A percentile compares a stretch with the other conserved stretches of the same genome.
Conservation (phyloP, 345 rosid species). For the Linum usitatissimum region DNA sequence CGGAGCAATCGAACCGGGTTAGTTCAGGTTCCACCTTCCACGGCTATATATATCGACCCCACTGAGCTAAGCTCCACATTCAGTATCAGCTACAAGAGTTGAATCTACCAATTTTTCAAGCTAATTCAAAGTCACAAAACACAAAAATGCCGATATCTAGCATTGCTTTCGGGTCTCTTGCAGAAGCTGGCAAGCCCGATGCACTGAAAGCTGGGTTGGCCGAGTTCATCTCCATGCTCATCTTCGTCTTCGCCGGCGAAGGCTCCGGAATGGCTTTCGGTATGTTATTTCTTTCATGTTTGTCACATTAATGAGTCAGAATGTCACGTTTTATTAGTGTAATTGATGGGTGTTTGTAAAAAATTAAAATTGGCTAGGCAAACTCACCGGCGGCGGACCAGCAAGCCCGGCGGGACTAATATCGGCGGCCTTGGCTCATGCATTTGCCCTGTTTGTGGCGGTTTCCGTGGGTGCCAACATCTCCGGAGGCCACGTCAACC, state of each 20-base stretch:
- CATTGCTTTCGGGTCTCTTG: conserved; percentile 37
- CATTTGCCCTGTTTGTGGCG: conserved; percentile 20
- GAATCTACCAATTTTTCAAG: neutral
- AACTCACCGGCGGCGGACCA: conserved; percentile 13
- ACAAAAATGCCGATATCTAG: conserved; percentile 36
- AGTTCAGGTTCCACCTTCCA: neutral
- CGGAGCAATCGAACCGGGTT: conserved; percentile 12
- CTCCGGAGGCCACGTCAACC: conserved; percentile 25
- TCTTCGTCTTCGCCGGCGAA: conserved; percentile 25
- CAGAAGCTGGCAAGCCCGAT: conserved; percentile 23
- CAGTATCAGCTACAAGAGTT: neutral
- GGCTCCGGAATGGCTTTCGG: conserved; percentile 28
- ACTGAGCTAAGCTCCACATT: neutral
- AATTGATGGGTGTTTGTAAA: neutral
- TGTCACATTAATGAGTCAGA: too few species aligned
- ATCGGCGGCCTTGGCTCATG: conserved; percentile 23
- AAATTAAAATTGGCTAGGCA: conserved; percentile 11
- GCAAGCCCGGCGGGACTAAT: conserved; percentile 21
- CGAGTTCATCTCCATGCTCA: conserved; percentile 22
- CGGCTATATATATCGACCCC: conserved; percentile 17
- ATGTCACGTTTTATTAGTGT: too few species aligned
- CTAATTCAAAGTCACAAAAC: neutral
- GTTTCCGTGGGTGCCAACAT: conserved; percentile 24
- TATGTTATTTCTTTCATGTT: conserved; percentile 1
- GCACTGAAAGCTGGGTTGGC: conserved; percentile 23